These are phyloP conservation scores for Trypanosoma scelopori DNA, from an alignment of 208 protist species.

Conservation along the genomic window DNA sequence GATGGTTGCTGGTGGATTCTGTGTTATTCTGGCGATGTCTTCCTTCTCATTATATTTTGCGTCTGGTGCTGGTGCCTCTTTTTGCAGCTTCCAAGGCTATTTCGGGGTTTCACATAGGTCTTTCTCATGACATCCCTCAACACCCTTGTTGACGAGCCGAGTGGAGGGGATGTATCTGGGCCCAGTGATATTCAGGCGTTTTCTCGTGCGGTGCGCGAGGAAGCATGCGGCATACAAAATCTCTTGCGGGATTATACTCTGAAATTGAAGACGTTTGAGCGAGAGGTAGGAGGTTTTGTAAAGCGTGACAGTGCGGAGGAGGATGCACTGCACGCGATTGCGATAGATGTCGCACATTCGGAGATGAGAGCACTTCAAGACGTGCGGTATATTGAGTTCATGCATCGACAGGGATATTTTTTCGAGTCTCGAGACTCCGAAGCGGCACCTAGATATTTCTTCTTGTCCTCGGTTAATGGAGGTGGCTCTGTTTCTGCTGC, in stretches of 20 bases:
- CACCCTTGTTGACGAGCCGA: neutral
- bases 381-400: conserved; percentile 33
- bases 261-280: conserved; percentile 25
- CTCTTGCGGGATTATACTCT: conserved; percentile 32
- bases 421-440: neutral
- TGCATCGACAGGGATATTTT: conserved; percentile 8
- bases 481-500: neutral
- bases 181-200: neutral
- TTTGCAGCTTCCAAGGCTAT: neutral
- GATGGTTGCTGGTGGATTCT: too few relatives aligned
- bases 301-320: conserved; percentile 38
- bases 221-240: conserved; percentile 37
- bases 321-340: conserved; percentile 21
- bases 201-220: conserved; percentile 12
- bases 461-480: too few relatives aligned
- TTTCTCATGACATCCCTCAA: neutral
- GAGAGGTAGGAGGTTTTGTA: conserved; percentile 36
- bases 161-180: neutral
- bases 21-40: neutral
- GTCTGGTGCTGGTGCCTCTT: conserved; percentile 1
- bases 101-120: neutral
- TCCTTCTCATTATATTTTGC: conserved; percentile 18
- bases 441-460: too few relatives aligned
- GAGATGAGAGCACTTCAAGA: conserved; percentile 32
- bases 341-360: conserved; percentile 18